Evolutionary conservation across 192 early-diverging fungal genomes (phyloP), one percentile per base, ranked within the genome.

Genomic region (Coemansia brasiliensis): DNA sequence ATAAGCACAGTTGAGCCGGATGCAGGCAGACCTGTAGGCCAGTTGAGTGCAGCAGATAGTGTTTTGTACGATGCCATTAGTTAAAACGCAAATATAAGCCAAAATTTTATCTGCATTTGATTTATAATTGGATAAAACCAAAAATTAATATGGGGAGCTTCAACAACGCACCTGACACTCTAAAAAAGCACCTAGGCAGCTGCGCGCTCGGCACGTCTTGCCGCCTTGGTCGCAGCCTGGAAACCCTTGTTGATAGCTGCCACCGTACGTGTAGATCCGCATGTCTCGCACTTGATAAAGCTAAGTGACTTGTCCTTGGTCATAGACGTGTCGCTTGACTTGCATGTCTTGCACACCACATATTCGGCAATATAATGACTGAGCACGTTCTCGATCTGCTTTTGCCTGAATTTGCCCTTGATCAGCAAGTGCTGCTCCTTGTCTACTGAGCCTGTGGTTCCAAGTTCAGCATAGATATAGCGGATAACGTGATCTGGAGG

Each of bases 291-390:
- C 82, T 95, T 90, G 65, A 97, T 72, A 84, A 98, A 99, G 79
- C 87, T 92, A 59, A 99, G 79, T 65, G 94, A 87, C 79, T 94
- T 94, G 59, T 99, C 95, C 84, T 98, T 98, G 27, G 86, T 90
- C 69, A 99, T 67, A 10, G 92, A 83, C 17, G 97, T 98, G 51
- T 99, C 92, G 21, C 90, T 87, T 12, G 88, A 91, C 72, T 95
- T 96, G 86, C 97, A 99, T 21, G 94, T 96, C 83, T 99, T 99
- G 84, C 97, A 99, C 11, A 94, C 91, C 18, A 99, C 95, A 54
- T 99, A 99, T 73, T 99, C 95, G 45, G 89, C 90, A 83, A 99
- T 96, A 65, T 99, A 99, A 52, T 88, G 88, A 69, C 95, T 94
- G 61, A 99, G 82, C 35, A 99, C 93, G 62, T 88, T 95, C 75